These are phyloP conservation scores for Hysterangium stoloniferum DNA, from an alignment of 768 basidiomycete genomes.

Conservation along the genomic window DNA sequence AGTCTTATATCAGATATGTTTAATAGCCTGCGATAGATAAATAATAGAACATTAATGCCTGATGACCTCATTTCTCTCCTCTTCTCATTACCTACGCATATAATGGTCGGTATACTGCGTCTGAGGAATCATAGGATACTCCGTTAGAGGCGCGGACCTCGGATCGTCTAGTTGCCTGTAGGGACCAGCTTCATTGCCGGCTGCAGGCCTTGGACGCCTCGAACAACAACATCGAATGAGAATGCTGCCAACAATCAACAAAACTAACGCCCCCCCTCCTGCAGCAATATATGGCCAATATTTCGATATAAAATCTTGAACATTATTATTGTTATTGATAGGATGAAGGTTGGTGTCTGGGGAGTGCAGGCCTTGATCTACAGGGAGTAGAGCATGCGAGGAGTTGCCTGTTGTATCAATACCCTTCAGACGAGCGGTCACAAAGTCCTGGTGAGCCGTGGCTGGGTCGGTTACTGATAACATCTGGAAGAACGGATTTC, in stretches of 20 bases:
- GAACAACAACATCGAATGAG: neutral
- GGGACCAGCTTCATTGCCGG: too few relatives aligned
- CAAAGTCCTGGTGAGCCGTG: constrained; percentile 55
- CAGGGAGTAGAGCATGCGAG: constrained; percentile 53
- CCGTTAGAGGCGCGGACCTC: too few relatives aligned
- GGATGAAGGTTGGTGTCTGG: neutral
- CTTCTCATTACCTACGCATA: too few relatives aligned
- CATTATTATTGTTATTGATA: neutral
- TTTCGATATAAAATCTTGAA: neutral
- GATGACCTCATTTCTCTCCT: too few relatives aligned
- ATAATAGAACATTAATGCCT: too few relatives aligned
- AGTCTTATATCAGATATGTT: too few relatives aligned
- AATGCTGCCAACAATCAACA: neutral
- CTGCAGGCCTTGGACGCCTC: too few relatives aligned
- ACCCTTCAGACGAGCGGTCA: constrained; percentile 52
- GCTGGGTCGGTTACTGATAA: neutral
- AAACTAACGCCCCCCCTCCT: neutral
- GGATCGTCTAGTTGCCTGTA: too few relatives aligned
- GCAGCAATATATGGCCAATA: constrained; percentile 1
- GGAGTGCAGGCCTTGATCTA: constrained; percentile 23
- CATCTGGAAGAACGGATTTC: too few relatives aligned
- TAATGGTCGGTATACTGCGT: too few relatives aligned
- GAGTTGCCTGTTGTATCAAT: constrained; percentile 46
- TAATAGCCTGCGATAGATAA: too few relatives aligned
- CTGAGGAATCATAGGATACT: too few relatives aligned